These are phyloP conservation scores for Lasiosphaeriaceae sp. DNA, from an alignment of 495 filamentous ascomycete genomes.

Conservation along the genomic window DNA sequence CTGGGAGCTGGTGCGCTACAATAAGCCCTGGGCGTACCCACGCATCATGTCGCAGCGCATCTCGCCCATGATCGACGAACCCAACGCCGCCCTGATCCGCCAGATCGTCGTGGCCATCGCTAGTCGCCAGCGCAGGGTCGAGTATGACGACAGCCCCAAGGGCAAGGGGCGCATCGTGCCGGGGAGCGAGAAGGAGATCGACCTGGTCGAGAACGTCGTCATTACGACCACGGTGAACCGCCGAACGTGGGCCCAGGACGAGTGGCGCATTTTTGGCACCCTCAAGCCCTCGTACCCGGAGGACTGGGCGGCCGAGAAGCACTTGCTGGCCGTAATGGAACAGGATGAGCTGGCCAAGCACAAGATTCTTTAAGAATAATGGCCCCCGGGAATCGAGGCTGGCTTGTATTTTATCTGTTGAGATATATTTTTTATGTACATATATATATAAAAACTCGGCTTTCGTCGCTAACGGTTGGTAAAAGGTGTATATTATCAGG, in stretches of 20 bases:
- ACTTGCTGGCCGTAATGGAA: conserved; percentile 7
- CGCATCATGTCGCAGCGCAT: conserved; percentile 60
- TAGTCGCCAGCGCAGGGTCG: conserved; percentile 59
- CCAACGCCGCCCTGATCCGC: conserved; percentile 39
- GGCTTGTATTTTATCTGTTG: too few relatives aligned
- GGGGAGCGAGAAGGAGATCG: conserved; percentile 55
- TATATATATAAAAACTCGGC: too few relatives aligned
- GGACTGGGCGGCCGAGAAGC: conserved; percentile 31
- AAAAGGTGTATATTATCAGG: too few relatives aligned
- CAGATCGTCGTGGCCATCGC: conserved; percentile 72
- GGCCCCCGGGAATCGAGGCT: too few relatives aligned
- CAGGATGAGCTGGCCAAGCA: not conserved
- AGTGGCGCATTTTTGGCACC: conserved; percentile 78
- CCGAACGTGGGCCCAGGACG: conserved; percentile 46
- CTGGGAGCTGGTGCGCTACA: conserved; percentile 68
- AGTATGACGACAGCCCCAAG: conserved; percentile 24
- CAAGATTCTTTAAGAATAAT: not conserved
- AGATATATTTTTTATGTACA: too few relatives aligned
- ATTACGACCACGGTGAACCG: conserved; percentile 56
- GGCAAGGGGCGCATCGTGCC: conserved; percentile 28
- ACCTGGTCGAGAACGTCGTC: conserved; percentile 74
- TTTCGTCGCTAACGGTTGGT: too few relatives aligned
- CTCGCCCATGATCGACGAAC: conserved; percentile 40
- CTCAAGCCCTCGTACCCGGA: conserved; percentile 56
- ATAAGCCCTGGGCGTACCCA: conserved; percentile 39